Base-by-base conservation (phyloP, 208 protist genomes). In the Acanthamoeba castellanii region DNA sequence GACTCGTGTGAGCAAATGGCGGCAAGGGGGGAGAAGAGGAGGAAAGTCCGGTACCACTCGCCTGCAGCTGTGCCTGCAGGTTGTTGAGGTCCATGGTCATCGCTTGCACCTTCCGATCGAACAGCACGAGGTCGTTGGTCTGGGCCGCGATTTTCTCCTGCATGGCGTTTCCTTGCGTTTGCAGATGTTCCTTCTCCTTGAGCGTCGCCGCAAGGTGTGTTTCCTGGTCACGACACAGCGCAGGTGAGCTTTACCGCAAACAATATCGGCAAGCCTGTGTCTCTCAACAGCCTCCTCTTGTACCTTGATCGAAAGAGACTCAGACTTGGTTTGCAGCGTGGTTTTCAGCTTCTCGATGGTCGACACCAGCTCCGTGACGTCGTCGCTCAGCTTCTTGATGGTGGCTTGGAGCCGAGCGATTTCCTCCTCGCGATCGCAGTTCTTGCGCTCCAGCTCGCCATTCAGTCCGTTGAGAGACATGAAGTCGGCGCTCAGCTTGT, bases 321-420 rank as follows among this genome's bases (percentile, higher is more conserved):
- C 72, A 0, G 72, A 81, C 50, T 93, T 93, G 27, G 88, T 57
- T 34, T 93, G 88, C 7, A 93, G 88, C 34, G 61, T 72, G 37
- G 42, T 78, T 42, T 78, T 93, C 37, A 93, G 88, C 66, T 93
- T 93, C 20, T 93, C 66, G 64, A 93, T 72, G 20, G 61, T 72
- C 2, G 88, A 72, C 11, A 59, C 37, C 14, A 64, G 64, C 66
- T 61, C 70, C 1, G 61, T 55, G 1, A 93, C 14, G 27, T 72
- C 88, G 14, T 93, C 88, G 42, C 72, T 78, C 61, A 72, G 16
- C 25, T 78, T 72, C 64, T 93, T 93, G 42, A 57, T 47, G 5
- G 66, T 55, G 25, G 61, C 47, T n/a, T 72, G 45, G 9, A 78
- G 45, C 32, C 30, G 88, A 47, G 61, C 64, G 14, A 81, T 93